These are phyloP conservation scores for Sphagnum fallax DNA, from an alignment of 228 moss, liverwort and hornwort genomes.

Conservation along the genomic window DNA sequence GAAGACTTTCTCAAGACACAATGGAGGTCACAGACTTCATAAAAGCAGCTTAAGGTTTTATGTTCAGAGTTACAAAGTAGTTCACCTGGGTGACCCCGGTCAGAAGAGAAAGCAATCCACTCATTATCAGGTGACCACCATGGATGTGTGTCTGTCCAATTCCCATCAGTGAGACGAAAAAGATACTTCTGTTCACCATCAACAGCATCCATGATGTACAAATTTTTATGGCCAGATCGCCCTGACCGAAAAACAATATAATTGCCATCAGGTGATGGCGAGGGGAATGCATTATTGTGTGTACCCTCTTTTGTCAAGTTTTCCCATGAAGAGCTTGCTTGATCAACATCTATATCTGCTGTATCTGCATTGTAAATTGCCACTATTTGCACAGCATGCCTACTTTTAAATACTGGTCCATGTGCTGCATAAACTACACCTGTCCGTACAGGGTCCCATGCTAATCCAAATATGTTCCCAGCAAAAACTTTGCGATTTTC, in stretches of 20 bases:
- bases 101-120: slow-evolving; percentile 53
- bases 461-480: slow-evolving; percentile 18
- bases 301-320: slow-evolving; percentile 30
- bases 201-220: slow-evolving; percentile 55
- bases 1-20: too few species aligned
- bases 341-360: slow-evolving; percentile 10
- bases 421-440: slow-evolving; percentile 22
- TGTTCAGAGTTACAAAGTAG: too few species aligned
- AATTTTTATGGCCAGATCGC: slow-evolving; percentile 45
- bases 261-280: slow-evolving; percentile 48
- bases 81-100: slow-evolving; percentile 25
- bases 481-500: slow-evolving; percentile 15
- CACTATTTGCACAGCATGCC: slow-evolving; percentile 26
- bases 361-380: slow-evolving; percentile 30
- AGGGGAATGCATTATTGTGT: slow-evolving; percentile 48
- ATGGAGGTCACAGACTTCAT: too few species aligned
- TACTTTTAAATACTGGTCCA: slow-evolving; percentile 15
- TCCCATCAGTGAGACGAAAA: slow-evolving; percentile 36
- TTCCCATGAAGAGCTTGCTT: slow-evolving; percentile 10
- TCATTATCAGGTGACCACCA: slow-evolving; percentile 51
- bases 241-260: slow-evolving; percentile 50
- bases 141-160: slow-evolving; percentile 45
- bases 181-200: slow-evolving; percentile 35
- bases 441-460: slow-evolving; percentile 39
- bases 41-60: too few species aligned